Percentiles rank a stretch among this genome's conserved stretches.
These are phyloP conservation scores for Boletus sp. DNA, from an alignment of 768 basidiomycete genomes.

Conservation along the genomic window DNA sequence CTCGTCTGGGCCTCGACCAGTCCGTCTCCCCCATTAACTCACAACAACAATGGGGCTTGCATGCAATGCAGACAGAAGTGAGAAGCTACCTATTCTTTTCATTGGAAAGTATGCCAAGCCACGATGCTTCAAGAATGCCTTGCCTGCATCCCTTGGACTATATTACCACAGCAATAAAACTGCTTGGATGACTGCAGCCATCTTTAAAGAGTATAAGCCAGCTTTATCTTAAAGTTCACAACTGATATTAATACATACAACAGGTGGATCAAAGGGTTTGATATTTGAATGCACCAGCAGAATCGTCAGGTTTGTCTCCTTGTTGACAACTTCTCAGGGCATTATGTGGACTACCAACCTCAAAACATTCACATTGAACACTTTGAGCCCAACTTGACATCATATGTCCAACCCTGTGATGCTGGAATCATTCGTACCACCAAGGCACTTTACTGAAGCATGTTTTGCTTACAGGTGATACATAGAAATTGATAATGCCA, in stretches of 20 bases:
- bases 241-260: not conserved
- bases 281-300: not conserved
- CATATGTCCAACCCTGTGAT: not conserved
- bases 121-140: not conserved
- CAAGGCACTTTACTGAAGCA: not conserved
- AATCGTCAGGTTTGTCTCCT: not conserved
- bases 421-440: not conserved
- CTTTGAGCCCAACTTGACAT: not conserved
- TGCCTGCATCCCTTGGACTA: not conserved
- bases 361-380: not conserved
- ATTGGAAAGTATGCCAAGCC: not conserved
- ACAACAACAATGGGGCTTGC: no score
- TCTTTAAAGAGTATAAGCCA: not conserved
- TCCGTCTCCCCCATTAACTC: no score
- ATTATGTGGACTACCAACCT: not conserved
- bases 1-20: no score
- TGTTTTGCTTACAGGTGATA: no score
- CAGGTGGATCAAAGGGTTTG: not conserved
- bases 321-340: not conserved
- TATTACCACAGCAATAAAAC: not conserved
- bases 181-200: not conserved
- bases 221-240: no score
- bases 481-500: no score
- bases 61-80: not conserved
- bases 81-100: not conserved